These are phyloP conservation scores for Hypoxylon sp. DNA, from an alignment of 2,329 filamentous ascomycete genomes.

Conservation along the genomic window DNA sequence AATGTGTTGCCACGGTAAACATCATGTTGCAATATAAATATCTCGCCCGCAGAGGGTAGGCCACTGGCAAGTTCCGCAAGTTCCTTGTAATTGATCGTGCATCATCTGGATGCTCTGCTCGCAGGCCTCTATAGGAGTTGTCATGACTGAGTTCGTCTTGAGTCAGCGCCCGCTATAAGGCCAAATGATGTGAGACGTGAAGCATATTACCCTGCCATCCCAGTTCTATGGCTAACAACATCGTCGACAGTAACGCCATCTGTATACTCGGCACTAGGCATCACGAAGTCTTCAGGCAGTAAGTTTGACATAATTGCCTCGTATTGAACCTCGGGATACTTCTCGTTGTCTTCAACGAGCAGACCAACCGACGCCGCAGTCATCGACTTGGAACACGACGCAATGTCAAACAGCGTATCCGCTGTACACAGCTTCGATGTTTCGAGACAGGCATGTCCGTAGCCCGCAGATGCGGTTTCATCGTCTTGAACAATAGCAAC, in stretches of 20 bases:
- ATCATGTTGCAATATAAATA: slow-evolving; percentile 48
- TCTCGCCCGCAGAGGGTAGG: slow-evolving; percentile 41
- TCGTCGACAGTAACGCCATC: slow-evolving; percentile 48
- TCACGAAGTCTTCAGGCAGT: slow-evolving; percentile 48
- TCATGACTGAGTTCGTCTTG: slow-evolving; percentile 40
- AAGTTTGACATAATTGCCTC: slow-evolving; percentile 47
- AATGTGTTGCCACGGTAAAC: slow-evolving; percentile 46
- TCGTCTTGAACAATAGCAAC: slow-evolving; percentile 45
- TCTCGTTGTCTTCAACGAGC: slow-evolving; percentile 52
- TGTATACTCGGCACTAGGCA: slow-evolving; percentile 44
- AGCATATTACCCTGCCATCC: slow-evolving; percentile 41
- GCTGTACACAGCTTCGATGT: slow-evolving; percentile 48
- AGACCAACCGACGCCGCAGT: slow-evolving; percentile 50
- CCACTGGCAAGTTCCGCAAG: slow-evolving; percentile 43
- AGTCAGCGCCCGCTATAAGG: not conserved
- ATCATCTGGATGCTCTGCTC: slow-evolving; percentile 38
- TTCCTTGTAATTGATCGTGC: slow-evolving; percentile 46
- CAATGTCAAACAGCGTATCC: slow-evolving; percentile 52
- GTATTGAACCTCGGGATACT: slow-evolving; percentile 52
- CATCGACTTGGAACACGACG: slow-evolving; percentile 51
- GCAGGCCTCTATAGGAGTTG: slow-evolving; percentile 32
- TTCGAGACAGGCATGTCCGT: slow-evolving; percentile 49
- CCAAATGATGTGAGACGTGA: not conserved
- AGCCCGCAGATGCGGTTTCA: slow-evolving; percentile 42
- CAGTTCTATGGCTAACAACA: slow-evolving; percentile 47